phyloP scores from a whole-genome alignment of 352 stramenopile genomes.

The Phytopythium vexans region DNA sequence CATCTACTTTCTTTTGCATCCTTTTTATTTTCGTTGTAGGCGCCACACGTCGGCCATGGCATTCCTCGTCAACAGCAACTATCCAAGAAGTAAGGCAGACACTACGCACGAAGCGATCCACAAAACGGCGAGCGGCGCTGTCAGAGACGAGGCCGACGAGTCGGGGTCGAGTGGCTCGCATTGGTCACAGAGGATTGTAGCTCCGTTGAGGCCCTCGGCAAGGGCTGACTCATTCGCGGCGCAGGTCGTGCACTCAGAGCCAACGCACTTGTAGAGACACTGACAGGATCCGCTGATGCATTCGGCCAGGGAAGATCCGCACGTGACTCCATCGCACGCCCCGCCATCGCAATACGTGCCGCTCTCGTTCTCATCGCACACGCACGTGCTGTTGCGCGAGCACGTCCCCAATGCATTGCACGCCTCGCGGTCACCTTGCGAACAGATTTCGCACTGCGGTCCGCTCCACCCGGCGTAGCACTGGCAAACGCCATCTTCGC shows the following conservation, averaged over 20 bases:
- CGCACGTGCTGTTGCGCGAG: conserved; percentile 55
- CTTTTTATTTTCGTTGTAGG: no score
- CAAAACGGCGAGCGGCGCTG: no score
- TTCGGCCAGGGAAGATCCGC: conserved; percentile 43
- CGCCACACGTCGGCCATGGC: no score
- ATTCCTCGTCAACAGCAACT: no score
- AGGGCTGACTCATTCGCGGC: conserved; percentile 33
- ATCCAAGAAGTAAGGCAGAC: no score
- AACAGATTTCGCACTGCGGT: conserved; percentile 64
- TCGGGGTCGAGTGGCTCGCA: conserved; percentile 11
- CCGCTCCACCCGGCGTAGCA: conserved; percentile 64
- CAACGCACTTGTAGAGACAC: conserved; percentile 54
- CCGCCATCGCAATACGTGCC: conserved; percentile 54
- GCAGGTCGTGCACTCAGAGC: conserved; percentile 37
- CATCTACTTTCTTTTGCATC: no score
- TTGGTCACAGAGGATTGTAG: conserved; percentile 38
- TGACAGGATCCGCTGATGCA: conserved; percentile 53
- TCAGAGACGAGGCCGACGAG: neutral
- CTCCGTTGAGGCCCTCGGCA: conserved; percentile 18
- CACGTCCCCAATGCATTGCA: conserved; percentile 55
- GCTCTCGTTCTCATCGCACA: conserved; percentile 38
- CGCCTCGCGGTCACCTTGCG: conserved; percentile 36
- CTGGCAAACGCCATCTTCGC: conserved; percentile 40
- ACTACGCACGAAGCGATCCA: no score
- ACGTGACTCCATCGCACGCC: conserved; percentile 48